Evolutionary conservation across 106 monocot genomes (phyloP), one percentile per base, ranked within the genome.

Genomic region (Alisma plantagoaquatica): DNA sequence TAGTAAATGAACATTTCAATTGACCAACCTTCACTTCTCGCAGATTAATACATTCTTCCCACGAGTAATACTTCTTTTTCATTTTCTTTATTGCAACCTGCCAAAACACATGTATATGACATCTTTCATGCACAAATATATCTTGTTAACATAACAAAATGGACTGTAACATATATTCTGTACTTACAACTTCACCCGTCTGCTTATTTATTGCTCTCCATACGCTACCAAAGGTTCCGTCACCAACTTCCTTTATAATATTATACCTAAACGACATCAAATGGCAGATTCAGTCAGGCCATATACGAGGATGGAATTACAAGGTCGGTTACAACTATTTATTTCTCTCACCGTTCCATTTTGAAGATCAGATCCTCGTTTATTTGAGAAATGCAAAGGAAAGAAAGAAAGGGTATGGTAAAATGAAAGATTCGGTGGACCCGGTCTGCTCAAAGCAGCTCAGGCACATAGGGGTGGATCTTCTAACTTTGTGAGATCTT

Each of bases 31-130:
- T 99, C 49, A 99, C 90, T 86, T 99, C 98, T 52, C 90, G 82
- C 5, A 99, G 79, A 66, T 70, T 99, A 52, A 86, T 75, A 67
- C 98, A 99, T 59, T 99, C 90, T 42, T 99, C 98, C 98, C 98
- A 99, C 16, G 98, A 74, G 59, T 80, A 90, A 53, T 99, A 99
- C 23, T 82, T 90, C 49, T 62, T 99, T 72, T 91, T 99, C 90
- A 99, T 82, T 77, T 99, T 90, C 66, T 99, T 99, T 27, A 90
- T 76, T 66, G 98, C 98, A 67, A 99, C 98, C 98, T 99, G 51
- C 0, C 42, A 21, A 16, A 19, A 42, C 9, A 41, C 33, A 48
- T 1, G 35, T 10, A n/a, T n/a, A 26, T n/a, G 31, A 23, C n/a
- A n/a, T n/a, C n/a, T n/a, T n/a, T n/a, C n/a, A n/a, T n/a, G n/a